Evolutionary conservation across 2,329 filamentous ascomycete genomes (phyloP).

Genomic region (Fusarium sp.): DNA sequence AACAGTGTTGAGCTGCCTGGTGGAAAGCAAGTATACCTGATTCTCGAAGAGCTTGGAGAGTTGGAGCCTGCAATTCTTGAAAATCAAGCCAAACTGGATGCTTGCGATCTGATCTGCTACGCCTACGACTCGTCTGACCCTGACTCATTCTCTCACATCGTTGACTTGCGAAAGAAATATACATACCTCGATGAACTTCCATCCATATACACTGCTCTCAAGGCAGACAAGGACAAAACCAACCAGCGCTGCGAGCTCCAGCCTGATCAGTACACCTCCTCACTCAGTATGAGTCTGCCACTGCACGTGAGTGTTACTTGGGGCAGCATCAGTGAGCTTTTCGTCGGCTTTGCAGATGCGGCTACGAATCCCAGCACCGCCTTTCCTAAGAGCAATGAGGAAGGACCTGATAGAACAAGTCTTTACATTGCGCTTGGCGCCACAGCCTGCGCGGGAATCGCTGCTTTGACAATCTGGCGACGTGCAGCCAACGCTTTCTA

Average conservation of each 20-base stretch:
- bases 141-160: conserved; percentile 93
- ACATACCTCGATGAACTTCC: conserved; percentile 90
- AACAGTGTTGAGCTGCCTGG: conserved; percentile 97
- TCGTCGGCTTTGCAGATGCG: conserved; percentile 90
- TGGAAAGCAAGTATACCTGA: conserved; percentile 96
- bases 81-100: conserved; percentile 88
- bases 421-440: conserved; percentile 89
- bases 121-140: conserved; percentile 97
- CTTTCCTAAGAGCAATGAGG: conserved; percentile 91
- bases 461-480: conserved; percentile 75
- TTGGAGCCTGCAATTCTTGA: conserved; percentile 95
- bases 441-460: conserved; percentile 72
- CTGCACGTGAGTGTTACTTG: conserved; percentile 96
- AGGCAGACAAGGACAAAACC: conserved; percentile 95
- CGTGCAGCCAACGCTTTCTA: conserved; percentile 65
- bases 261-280: conserved; percentile 90
- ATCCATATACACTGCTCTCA: conserved; percentile 90
- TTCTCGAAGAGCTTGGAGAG: conserved; percentile 94
- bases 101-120: conserved; percentile 94
- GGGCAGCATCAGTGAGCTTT: conserved; percentile 93
- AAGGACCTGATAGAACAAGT: conserved; percentile 83
- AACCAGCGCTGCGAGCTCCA: conserved; percentile 93
- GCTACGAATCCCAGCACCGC: conserved; percentile 90
- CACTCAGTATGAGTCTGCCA: conserved; percentile 88
- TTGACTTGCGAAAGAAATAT: conserved; percentile 81